Evolutionary conservation across 2,329 filamentous ascomycete genomes (phyloP).

Genomic region (Fusarium keratoplasticum): DNA sequence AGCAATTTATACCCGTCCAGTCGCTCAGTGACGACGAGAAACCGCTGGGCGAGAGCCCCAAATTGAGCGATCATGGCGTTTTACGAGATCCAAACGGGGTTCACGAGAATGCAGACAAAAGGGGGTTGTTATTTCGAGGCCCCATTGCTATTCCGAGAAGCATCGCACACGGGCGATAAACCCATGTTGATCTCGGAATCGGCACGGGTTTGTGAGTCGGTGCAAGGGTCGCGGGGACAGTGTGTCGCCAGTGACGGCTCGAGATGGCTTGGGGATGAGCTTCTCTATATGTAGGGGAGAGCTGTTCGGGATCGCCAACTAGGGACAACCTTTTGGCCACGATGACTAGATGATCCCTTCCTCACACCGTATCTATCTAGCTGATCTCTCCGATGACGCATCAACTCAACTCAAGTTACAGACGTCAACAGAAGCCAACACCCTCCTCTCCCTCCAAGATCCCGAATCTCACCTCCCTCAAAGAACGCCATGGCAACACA

Average conservation of each 20-base stretch:
- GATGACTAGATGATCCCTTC: neutral
- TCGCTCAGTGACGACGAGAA: neutral
- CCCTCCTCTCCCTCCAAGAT: neutral
- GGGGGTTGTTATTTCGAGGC: neutral
- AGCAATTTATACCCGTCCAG: neutral
- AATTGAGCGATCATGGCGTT: neutral
- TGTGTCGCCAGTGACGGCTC: neutral
- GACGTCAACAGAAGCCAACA: neutral
- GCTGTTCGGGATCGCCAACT: neutral
- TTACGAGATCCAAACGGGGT: conserved; percentile 24
- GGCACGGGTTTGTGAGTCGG: neutral
- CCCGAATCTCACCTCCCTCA: neutral
- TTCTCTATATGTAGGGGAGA: neutral
- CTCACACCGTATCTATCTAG: neutral
- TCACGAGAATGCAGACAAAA: conserved; percentile 4
- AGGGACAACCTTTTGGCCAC: neutral
- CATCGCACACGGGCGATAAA: neutral
- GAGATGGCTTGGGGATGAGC: neutral
- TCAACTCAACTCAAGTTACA: neutral
- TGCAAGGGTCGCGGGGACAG: neutral
- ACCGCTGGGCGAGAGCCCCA: neutral
- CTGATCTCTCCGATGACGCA: neutral
- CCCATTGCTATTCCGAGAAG: neutral
- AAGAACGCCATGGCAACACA: neutral
- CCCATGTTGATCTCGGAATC: neutral